Percentiles rank a stretch among this genome's conserved stretches.
phyloP scores from a whole-genome alignment of 495 filamentous ascomycete species.

The Aspergillus nanangensis region DNA sequence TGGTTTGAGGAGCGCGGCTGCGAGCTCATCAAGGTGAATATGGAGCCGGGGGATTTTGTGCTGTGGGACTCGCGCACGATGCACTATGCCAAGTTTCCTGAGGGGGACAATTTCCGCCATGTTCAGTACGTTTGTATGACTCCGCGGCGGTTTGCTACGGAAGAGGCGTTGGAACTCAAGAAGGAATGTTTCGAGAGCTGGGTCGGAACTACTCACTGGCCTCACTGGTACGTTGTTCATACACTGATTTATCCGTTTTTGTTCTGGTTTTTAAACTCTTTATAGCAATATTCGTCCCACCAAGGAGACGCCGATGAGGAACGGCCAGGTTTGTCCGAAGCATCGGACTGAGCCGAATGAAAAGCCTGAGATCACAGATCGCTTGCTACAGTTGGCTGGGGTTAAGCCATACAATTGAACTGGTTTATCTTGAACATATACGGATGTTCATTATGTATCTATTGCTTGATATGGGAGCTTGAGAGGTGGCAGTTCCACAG shows the following conservation, averaged over 20 bases:
- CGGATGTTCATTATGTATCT: not conserved
- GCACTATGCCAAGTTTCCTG: conserved; percentile 33
- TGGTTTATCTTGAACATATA: not conserved
- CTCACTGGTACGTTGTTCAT: conserved; percentile 27
- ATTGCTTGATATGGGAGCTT: not conserved
- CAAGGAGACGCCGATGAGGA: conserved; percentile 26
- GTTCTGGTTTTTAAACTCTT: no score
- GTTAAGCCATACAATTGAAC: conserved; percentile 19
- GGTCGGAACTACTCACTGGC: conserved; percentile 29
- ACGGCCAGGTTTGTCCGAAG: conserved; percentile 24
- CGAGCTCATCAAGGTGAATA: conserved; percentile 32
- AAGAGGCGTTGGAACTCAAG: conserved; percentile 20
- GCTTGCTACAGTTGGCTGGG: conserved; percentile 20
- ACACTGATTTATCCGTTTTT: no score
- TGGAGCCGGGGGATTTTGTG: conserved; percentile 36
- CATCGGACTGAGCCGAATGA: conserved; percentile 24
- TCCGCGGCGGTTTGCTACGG: conserved; percentile 18
- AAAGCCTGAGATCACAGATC: conserved; percentile 23
- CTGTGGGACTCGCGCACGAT: conserved; percentile 39
- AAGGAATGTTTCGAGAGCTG: conserved; percentile 23
- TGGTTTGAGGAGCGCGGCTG: conserved; percentile 38
- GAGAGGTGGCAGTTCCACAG: no score
- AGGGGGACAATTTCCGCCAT: conserved; percentile 33
- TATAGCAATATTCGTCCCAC: conserved; percentile 27
- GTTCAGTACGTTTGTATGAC: conserved; percentile 31